A percentile compares a stretch with the other conserved stretches of the same genome.
These are phyloP conservation scores for Pythium apleroticum DNA, from an alignment of 352 stramenopile species.

Conservation along the genomic window DNA sequence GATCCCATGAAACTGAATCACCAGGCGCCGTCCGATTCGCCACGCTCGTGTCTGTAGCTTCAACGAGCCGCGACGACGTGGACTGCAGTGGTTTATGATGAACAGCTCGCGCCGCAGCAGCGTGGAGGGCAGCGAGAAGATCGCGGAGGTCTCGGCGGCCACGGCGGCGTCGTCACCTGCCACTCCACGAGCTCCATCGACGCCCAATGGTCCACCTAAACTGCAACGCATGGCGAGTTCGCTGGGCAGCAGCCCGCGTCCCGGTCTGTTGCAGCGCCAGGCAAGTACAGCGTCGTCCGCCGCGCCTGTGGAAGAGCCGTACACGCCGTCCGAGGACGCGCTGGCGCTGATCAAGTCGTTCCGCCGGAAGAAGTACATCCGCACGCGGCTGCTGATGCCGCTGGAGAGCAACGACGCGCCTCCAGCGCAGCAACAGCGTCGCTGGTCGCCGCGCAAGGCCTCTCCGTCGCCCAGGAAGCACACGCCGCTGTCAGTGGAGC, in stretches of 20 bases:
- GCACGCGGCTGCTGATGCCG: slow-evolving; percentile 41
- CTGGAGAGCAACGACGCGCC: slow-evolving; percentile 30
- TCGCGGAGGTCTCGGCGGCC: slow-evolving; percentile 8
- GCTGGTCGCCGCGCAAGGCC: slow-evolving; percentile 14
- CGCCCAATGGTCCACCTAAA: slow-evolving; percentile 4
- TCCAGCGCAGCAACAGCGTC: slow-evolving; percentile 14
- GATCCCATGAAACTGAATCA: slow-evolving; percentile 4
- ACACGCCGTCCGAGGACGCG: slow-evolving; percentile 2
- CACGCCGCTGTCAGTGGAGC: slow-evolving; percentile 12
- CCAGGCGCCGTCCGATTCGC: background rate
- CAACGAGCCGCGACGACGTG: background rate
- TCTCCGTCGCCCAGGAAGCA: slow-evolving; percentile 11
- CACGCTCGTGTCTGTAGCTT: background rate
- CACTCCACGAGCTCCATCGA: background rate
- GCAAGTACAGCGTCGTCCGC: slow-evolving; percentile 1
- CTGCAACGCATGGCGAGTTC: slow-evolving; percentile 10
- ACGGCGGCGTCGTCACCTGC: background rate
- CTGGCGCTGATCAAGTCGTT: slow-evolving; percentile 38
- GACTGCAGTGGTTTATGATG: background rate
- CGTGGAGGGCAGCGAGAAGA: slow-evolving; percentile 3
- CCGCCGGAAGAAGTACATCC: slow-evolving; percentile 51
- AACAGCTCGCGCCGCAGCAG: background rate
- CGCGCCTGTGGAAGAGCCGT: slow-evolving; percentile 18
- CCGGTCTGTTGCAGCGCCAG: background rate
- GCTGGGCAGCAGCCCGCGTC: background rate